Percentiles rank a stretch among this genome's conserved stretches.
Evolutionary conservation across 257 asterid genomes (phyloP).

Genomic region (Echium plantagineum): DNA sequence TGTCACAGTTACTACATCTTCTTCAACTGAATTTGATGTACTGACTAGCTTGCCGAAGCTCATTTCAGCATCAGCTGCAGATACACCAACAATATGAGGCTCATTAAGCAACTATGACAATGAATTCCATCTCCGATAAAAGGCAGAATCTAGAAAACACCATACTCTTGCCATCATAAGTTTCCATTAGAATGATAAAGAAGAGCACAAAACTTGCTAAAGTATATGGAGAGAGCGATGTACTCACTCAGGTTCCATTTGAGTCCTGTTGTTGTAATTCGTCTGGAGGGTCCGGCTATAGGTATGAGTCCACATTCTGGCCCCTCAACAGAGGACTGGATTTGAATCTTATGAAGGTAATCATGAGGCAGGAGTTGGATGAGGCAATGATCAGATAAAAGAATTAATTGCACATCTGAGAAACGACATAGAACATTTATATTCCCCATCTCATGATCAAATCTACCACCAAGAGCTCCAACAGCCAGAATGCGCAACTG

Average conservation of each 20-base stretch:
- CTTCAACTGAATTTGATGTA: constrained; percentile 66
- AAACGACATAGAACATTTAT: constrained; percentile 64
- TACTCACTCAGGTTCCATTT: constrained; percentile 83
- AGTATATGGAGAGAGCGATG: not conserved
- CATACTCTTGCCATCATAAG: not conserved
- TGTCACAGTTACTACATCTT: constrained; percentile 49
- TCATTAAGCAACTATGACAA: not conserved
- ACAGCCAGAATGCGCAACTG: constrained; percentile 78
- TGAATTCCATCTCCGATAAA: not conserved
- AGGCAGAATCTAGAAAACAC: not conserved
- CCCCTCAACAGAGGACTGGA: constrained; percentile 49
- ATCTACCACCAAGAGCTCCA: constrained; percentile 98
- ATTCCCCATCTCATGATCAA: constrained; percentile 88
- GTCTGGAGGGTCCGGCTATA: constrained; percentile 43
- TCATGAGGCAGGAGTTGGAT: constrained; percentile 73
- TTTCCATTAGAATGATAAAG: not conserved
- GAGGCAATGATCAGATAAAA: constrained; percentile 79
- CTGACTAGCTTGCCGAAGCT: constrained; percentile 79
- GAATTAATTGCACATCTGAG: constrained; percentile 47
- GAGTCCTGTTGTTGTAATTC: constrained; percentile 74
- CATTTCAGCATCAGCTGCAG: constrained; percentile 63
- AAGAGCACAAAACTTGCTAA: not conserved
- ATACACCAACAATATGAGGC: not conserved
- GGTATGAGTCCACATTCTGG: constrained; percentile 95
- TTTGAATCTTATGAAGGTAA: constrained; percentile 59